These are phyloP conservation scores for Trichoderma hamatum DNA, from an alignment of 2,329 filamentous ascomycete species.

Conservation along the genomic window DNA sequence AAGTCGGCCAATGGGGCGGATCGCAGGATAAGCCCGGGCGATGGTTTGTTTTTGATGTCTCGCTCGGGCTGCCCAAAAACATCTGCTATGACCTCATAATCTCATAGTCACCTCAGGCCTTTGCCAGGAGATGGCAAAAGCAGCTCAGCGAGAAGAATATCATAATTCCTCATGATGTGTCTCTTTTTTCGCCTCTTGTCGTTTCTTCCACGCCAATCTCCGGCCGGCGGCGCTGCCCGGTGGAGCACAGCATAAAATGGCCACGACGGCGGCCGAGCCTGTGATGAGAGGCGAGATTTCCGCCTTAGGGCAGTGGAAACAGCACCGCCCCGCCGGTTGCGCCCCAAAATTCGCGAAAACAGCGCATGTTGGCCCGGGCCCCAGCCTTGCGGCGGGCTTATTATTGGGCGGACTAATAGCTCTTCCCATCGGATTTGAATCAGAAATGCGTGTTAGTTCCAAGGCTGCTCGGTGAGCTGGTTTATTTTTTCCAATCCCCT, in stretches of 20 bases:
- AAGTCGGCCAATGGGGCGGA: background rate
- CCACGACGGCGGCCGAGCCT: slow-evolving; percentile 1
- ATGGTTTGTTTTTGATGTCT: background rate
- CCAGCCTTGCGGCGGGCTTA: slow-evolving; percentile 17
- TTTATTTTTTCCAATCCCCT: background rate
- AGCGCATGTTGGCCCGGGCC: slow-evolving; percentile 11
- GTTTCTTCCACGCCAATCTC: background rate
- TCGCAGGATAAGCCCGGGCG: background rate
- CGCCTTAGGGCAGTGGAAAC: background rate
- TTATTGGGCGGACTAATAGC: background rate
- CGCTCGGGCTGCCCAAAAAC: slow-evolving; percentile 11
- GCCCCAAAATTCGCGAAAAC: slow-evolving; percentile 19
- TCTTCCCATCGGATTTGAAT: background rate
- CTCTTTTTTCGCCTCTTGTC: background rate
- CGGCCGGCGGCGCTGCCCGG: slow-evolving; percentile 8
- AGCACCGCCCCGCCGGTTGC: slow-evolving; percentile 23
- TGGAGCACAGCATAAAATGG: background rate
- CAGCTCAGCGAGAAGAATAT: background rate
- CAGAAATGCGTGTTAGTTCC: background rate
- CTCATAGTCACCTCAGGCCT: background rate
- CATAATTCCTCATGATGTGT: background rate
- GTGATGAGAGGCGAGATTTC: slow-evolving; percentile 19
- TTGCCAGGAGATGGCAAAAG: background rate
- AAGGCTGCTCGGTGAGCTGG: slow-evolving; percentile 13
- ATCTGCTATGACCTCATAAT: slow-evolving; percentile 13